A percentile compares a stretch with the other conserved stretches of the same genome.
Conservation (phyloP, 1,139 yeast species). For the Taiozyma sp. region DNA sequence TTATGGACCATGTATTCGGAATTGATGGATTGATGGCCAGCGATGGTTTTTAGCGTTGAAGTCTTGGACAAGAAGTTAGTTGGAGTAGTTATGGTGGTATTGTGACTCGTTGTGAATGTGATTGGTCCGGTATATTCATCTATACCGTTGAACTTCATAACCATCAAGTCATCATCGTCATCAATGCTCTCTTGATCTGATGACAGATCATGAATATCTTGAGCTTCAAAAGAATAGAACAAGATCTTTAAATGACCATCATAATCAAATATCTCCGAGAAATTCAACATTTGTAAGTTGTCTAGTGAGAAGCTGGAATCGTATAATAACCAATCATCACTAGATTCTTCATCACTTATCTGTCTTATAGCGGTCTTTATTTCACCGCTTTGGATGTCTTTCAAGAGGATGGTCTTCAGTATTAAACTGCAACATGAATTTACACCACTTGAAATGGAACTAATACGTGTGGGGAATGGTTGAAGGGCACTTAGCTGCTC, state of each 20-base stretch:
- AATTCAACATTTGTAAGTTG: conserved; percentile 30
- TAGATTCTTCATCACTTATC: conserved; percentile 21
- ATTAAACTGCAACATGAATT: conserved; percentile 9
- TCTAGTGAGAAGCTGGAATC: conserved; percentile 32
- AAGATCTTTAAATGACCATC: conserved; percentile 28
- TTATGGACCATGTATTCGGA: conserved; percentile 22
- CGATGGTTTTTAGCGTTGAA: conserved; percentile 16
- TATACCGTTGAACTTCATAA: conserved; percentile 20
- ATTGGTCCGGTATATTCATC: conserved; percentile 2
- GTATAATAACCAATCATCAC: conserved; percentile 36
- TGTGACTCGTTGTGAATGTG: conserved; percentile 7
- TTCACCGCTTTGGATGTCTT: conserved; percentile 15
- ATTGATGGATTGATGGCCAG: conserved; percentile 17
- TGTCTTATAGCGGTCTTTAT: conserved; percentile 23
- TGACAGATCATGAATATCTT: conserved; percentile 6
- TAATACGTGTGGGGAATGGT: conserved; percentile 1
- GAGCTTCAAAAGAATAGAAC: conserved; percentile 31
- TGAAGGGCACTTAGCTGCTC: not conserved
- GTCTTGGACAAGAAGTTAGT: conserved; percentile 16
- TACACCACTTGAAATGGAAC: conserved; percentile 1
- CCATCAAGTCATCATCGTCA: conserved; percentile 20
- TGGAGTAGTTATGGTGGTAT: conserved; percentile 18
- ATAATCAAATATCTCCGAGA: conserved; percentile 29
- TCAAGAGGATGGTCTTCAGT: conserved; percentile 17
- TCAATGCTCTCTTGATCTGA: not conserved